Base-by-base conservation (phyloP, 768 basidiomycete genomes). In the Leccinum subgranulosum region DNA sequence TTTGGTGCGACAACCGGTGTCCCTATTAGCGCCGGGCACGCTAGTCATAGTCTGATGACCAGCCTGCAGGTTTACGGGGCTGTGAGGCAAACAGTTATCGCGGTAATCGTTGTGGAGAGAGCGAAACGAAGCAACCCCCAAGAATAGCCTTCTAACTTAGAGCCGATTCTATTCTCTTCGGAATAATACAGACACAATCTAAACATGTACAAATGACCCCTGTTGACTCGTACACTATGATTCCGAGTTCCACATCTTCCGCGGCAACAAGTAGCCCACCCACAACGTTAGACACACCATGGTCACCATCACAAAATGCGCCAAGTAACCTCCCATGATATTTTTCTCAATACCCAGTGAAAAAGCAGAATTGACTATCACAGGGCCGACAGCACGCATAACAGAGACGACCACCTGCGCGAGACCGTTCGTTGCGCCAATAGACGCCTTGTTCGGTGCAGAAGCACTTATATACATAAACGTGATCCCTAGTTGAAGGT, bases 381-480 rank as follows among this genome's bases (percentile, higher is more conserved):
- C 69, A 10, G 71, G 73, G 9, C 65, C 71, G 5, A 73, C 4
- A 11, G 69, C 67, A 25, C 71, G 71, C 64, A 67, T 66, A 33
- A 66, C 2, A 36, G 71, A 74, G 11, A 72, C 72, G 29, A 60
- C 23, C 53, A 57, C 60, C 36, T 69, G 67, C 4, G 71, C 69
- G 21, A 84, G 56, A 5, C 88, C 88, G 64, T 90, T 88, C n/a
- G 84, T 86, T 15, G 86, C 82, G n/a, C 88, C 88, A 14, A 90
- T 76, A 8, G 86, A 83, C 15, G 81, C 80, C 57, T 78, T 77
- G 66, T 86, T 87, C n/a, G 88, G 88, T 0, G 88, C 75, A 27
- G 87, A 78, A 31, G 81, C 80, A 47, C 79, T 74, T 55, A 91
- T 83, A 63, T 81, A 87, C 53, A 90, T 87, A 71, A 89, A 88